phyloP scores from a whole-genome alignment of 768 basidiomycete genomes.

The Kwoniella mangroviensis region DNA sequence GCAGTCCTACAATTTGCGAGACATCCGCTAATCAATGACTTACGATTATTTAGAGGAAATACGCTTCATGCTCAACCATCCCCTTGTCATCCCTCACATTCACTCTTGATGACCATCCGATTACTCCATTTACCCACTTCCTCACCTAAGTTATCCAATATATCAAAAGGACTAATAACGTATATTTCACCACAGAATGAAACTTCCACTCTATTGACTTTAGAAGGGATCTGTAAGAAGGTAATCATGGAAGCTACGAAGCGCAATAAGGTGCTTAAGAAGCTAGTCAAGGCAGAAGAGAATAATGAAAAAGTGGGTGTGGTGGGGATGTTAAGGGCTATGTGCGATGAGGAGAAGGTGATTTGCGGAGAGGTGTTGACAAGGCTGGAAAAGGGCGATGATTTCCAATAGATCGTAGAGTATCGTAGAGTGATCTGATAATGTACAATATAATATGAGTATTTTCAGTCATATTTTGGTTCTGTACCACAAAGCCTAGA shows the following conservation, averaged over 20 bases:
- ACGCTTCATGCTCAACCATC: slow-evolving; percentile 68
- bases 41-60: slow-evolving; percentile 68
- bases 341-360: slow-evolving; percentile 23
- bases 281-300: slow-evolving; percentile 2
- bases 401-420: slow-evolving; percentile 5
- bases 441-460: too few species aligned
- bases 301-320: slow-evolving; percentile 1
- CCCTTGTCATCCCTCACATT: slow-evolving; percentile 77
- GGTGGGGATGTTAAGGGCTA: slow-evolving; percentile 11
- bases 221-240: slow-evolving; percentile 30
- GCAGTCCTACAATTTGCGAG: too few species aligned
- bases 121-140: slow-evolving; percentile 41
- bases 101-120: slow-evolving; percentile 57
- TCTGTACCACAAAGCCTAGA: too few species aligned
- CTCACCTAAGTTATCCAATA: slow-evolving; percentile 22
- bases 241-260: slow-evolving; percentile 24
- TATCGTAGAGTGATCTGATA: too few species aligned
- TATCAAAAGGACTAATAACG: slow-evolving; percentile 35
- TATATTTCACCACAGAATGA: slow-evolving; percentile 53
- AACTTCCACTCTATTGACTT: slow-evolving; percentile 11
- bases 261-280: neutral
- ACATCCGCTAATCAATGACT: too few species aligned
- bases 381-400: slow-evolving; percentile 14
- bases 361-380: slow-evolving; percentile 5
- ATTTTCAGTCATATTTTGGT: too few species aligned